Conservation (phyloP, 116 monocot genomes). For the Zostera marina region DNA sequence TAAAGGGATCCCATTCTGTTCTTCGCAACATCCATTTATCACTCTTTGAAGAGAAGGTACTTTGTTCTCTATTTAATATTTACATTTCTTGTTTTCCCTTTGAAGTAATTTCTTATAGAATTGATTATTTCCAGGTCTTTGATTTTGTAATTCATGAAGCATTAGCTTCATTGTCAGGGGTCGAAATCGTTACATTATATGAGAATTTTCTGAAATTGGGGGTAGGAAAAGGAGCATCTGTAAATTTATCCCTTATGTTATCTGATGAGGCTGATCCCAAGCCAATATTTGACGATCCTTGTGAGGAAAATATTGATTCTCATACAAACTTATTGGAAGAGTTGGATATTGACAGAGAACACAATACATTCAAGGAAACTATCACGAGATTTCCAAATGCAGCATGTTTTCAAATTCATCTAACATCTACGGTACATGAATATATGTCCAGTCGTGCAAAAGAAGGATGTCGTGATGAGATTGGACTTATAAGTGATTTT, state of each 20-base stretch:
- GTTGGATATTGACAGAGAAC: constrained; percentile 18
- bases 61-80: background rate
- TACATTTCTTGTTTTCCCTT: constrained; percentile 1
- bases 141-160: constrained; percentile 65
- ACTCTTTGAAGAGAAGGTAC: constrained; percentile 81
- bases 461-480: constrained; percentile 13
- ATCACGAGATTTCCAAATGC: constrained; percentile 29
- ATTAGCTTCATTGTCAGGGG: constrained; percentile 35
- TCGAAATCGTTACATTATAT: constrained; percentile 58
- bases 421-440: constrained; percentile 57
- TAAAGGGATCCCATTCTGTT: constrained; percentile 52
- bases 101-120: background rate
- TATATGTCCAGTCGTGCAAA: too few species aligned
- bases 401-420: constrained; percentile 53
- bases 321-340: too few species aligned
- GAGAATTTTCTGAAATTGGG: constrained; percentile 70
- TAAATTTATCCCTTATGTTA: constrained; percentile 37
- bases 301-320: too few species aligned
- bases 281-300: too few species aligned
- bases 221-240: constrained; percentile 57
- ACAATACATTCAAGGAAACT: constrained; percentile 8
- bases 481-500: constrained; percentile 52
- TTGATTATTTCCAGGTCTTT: constrained; percentile 46
- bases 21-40: constrained; percentile 70
- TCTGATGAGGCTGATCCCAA: constrained; percentile 18